phyloP scores from a whole-genome alignment of 129 eudicot species.

The Chrysanthemum makinoi region DNA sequence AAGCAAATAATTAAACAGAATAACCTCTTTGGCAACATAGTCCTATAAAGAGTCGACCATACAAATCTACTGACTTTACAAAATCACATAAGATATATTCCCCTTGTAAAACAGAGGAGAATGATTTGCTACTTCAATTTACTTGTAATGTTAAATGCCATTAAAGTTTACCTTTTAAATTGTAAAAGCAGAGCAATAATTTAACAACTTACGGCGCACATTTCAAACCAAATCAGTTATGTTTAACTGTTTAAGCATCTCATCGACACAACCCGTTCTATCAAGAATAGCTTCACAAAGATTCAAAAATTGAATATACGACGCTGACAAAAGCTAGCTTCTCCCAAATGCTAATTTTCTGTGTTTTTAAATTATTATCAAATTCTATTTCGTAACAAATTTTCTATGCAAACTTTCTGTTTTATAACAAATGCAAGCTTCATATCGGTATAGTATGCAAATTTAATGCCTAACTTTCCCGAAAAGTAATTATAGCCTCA shows the following conservation, averaged over 20 bases:
- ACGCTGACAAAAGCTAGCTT: background rate
- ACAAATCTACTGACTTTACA: too few relatives aligned
- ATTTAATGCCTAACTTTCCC: background rate
- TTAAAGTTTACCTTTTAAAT: too few relatives aligned
- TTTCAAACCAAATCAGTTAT: background rate
- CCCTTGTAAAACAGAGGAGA: background rate
- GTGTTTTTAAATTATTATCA: too few relatives aligned
- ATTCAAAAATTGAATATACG: background rate
- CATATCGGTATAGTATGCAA: too few relatives aligned
- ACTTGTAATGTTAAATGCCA: background rate
- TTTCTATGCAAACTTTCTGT: too few relatives aligned
- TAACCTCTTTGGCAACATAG: slow-evolving; percentile 6
- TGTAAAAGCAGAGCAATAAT: too few relatives aligned
- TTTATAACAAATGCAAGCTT: too few relatives aligned
- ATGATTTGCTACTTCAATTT: slow-evolving; percentile 5
- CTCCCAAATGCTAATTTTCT: too few relatives aligned
- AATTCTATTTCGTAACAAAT: too few relatives aligned
- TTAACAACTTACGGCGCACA: too few relatives aligned
- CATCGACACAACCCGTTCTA: background rate
- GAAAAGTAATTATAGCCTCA: background rate
- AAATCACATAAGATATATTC: too few relatives aligned
- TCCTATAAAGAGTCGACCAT: background rate
- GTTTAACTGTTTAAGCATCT: background rate
- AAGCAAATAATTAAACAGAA: background rate
- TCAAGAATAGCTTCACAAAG: background rate